phyloP scores from a whole-genome alignment of 371 early-diverging fungal species.

The Mucor indicus region DNA sequence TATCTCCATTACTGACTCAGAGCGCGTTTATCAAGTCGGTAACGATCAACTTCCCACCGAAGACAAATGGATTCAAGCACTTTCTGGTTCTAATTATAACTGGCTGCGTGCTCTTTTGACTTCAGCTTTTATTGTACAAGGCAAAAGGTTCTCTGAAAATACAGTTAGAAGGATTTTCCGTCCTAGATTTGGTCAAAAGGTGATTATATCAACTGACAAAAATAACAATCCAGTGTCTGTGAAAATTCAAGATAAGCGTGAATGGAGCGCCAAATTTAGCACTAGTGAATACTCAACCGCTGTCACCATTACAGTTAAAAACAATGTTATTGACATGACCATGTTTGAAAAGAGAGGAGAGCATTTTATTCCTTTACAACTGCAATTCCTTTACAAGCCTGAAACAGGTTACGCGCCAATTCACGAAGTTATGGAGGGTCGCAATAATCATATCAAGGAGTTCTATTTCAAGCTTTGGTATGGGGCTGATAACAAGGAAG shows the following conservation, averaged over 20 bases:
- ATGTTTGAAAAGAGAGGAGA: conserved; percentile 69
- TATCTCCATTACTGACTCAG: neutral
- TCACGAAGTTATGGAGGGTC: conserved; percentile 89
- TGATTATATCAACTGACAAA: conserved; percentile 55
- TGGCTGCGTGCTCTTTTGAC: conserved; percentile 90
- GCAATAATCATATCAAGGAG: conserved; percentile 86
- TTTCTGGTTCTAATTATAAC: conserved; percentile 65
- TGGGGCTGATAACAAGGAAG: conserved; percentile 50
- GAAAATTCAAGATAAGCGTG: conserved; percentile 59
- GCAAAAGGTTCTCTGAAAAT: conserved; percentile 70
- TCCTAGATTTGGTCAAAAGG: conserved; percentile 78
- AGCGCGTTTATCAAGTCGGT: conserved; percentile 51
- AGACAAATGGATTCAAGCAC: conserved; percentile 65
- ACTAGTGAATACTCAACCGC: conserved; percentile 52
- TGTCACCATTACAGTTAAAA: conserved; percentile 55
- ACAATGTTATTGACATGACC: conserved; percentile 23
- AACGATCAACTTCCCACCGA: conserved; percentile 58
- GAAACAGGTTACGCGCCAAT: conserved; percentile 79
- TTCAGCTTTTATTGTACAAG: conserved; percentile 75
- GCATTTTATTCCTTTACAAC: conserved; percentile 64
- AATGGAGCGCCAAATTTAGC: conserved; percentile 53
- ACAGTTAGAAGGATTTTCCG: conserved; percentile 71
- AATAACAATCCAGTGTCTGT: conserved; percentile 35
- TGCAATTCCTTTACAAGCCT: conserved; percentile 65
- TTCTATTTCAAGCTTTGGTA: conserved; percentile 91